Conservation (phyloP, 345 rosid species). For the Rhizophora mangle region DNA sequence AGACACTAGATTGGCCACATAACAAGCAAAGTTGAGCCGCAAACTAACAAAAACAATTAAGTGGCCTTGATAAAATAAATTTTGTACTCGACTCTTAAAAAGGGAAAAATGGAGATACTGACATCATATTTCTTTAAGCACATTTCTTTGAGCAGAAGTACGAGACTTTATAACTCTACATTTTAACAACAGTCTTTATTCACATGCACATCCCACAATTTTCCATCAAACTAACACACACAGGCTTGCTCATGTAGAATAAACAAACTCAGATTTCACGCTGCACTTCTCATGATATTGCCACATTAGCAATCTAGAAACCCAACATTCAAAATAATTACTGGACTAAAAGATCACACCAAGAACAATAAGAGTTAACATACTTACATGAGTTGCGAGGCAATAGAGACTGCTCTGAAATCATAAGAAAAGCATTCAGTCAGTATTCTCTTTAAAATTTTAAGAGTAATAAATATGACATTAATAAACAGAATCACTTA, state of each 20-base stretch:
- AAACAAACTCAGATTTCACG: background rate
- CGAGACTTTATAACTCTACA: too few species aligned
- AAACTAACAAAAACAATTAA: background rate
- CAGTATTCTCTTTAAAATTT: background rate
- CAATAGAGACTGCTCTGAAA: slow-evolving; percentile 36
- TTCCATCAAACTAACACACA: background rate
- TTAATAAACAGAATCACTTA: slow-evolving; percentile 31
- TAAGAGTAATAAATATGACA: background rate
- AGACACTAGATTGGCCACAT: background rate
- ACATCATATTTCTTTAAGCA: too few species aligned
- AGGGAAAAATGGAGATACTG: background rate
- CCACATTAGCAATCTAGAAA: too few species aligned
- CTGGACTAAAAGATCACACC: background rate
- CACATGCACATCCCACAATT: background rate
- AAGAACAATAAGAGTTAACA: slow-evolving; percentile 7
- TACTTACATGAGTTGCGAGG: slow-evolving; percentile 43
- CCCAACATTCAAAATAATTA: too few species aligned
- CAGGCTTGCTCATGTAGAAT: background rate
- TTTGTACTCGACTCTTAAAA: background rate
- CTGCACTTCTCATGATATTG: too few species aligned
- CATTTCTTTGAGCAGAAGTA: too few species aligned
- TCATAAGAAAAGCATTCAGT: slow-evolving; percentile 21
- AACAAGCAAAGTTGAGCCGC: background rate
- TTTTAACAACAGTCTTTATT: too few species aligned
- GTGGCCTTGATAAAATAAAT: background rate